Base-by-base conservation (phyloP, 208 protist species). In the Trypanosoma theileri region DNA sequence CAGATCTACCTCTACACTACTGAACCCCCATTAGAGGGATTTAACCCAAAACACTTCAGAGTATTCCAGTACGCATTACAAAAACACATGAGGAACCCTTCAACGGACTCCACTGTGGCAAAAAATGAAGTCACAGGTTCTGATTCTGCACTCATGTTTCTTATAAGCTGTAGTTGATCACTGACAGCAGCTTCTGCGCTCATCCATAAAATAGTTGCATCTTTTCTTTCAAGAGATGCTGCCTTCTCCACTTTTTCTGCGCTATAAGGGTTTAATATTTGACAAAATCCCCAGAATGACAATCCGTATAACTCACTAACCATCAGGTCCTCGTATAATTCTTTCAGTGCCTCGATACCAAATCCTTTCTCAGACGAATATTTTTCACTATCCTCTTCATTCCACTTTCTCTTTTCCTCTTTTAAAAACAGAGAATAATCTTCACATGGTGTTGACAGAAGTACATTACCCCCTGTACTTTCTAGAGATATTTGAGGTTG, bases 221-320 rank as follows among this genome's bases (percentile, higher is more conserved):
- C 4, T 70, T 82, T 72, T 80, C 66, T 58, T 78, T 82, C 4
- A 66, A 75, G 0, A 73, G 62, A 44, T 85, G 26, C 45, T 53
- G 70, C 80, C 12, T 40, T 35, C 68, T 88, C 74, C 58, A 92
- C 73, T 51, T 76, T 75, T 22, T 45, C 64, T 14, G 78, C 84
- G 22, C 71, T 59, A 14, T 61, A 19, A 4, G 58, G 64, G 66
- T 85, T 65, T 42, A 89, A 77, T 22, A 85, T 59, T 41, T 82
- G 81, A 60, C 81, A 86, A 65, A 92, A 83, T 17, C 69, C 63
- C 84, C 76, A 88, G 70, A 89, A 89, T 31, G 75, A 73, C 40
- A 88, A 50, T n/a, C 81, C 76, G 54, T 84, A 88, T 19, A 77
- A 80, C 59, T 89, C 81, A 21, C 71, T 53, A 46, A 87, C 79